Conservation (phyloP, 2,329 filamentous ascomycete genomes). For the Ceratocystis smalleyi region DNA sequence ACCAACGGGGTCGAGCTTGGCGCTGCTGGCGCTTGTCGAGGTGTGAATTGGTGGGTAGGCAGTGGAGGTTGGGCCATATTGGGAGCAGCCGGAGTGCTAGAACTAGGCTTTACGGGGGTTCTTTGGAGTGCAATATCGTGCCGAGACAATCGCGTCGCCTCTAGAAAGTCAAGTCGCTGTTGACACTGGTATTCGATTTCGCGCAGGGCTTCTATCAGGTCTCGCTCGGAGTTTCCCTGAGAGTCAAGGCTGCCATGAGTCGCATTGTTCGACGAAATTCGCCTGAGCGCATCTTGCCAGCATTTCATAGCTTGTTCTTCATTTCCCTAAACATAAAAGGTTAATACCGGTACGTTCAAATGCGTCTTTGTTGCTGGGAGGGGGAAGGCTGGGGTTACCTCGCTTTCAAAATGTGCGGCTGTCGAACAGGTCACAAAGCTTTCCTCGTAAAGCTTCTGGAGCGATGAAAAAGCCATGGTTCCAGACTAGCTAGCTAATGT, state of each 20-base stretch:
- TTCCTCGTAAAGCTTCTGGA: constrained; percentile 97
- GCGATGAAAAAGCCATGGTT: constrained; percentile 44
- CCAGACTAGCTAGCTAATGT: background rate
- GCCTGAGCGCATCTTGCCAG: constrained; percentile 76
- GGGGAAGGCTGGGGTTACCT: constrained; percentile 38
- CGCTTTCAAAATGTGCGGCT: constrained; percentile 86
- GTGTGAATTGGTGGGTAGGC: background rate
- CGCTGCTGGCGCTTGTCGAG: background rate
- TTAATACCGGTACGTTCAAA: background rate
- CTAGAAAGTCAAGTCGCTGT: constrained; percentile 76
- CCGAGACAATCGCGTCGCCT: constrained; percentile 58
- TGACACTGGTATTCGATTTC: constrained; percentile 83
- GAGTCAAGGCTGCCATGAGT: constrained; percentile 49
- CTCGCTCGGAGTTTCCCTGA: constrained; percentile 67
- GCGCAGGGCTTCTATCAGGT: constrained; percentile 63
- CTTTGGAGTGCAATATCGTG: constrained; percentile 19
- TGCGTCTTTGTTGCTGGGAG: background rate
- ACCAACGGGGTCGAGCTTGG: background rate
- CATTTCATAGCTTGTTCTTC: constrained; percentile 79
- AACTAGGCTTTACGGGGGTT: background rate
- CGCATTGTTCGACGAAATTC: constrained; percentile 63
- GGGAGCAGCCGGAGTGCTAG: background rate
- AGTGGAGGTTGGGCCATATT: background rate
- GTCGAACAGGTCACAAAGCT: constrained; percentile 90
- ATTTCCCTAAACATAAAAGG: constrained; percentile 48